phyloP scores from a whole-genome alignment of 2,329 filamentous ascomycete genomes.

The Thielaviopsis ethacetica region DNA sequence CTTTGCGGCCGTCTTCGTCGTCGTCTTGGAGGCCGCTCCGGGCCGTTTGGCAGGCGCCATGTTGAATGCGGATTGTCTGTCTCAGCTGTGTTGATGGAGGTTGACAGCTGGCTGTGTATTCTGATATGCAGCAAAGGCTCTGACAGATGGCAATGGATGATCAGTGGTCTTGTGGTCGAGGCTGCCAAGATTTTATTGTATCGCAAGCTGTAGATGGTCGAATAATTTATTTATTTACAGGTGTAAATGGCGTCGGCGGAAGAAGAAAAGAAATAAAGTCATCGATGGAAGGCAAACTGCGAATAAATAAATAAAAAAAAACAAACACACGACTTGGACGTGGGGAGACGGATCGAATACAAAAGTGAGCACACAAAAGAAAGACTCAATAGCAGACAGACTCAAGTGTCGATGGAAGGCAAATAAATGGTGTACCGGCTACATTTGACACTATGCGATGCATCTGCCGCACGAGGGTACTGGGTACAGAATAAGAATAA shows the following conservation, averaged over 20 bases:
- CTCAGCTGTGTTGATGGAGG: too few species aligned
- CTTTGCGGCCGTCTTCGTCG: not conserved
- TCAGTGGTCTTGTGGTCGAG: not conserved
- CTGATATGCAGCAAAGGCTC: too few species aligned
- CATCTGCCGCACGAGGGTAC: not conserved
- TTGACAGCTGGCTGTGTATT: not conserved
- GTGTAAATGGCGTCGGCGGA: not conserved
- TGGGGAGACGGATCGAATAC: too few species aligned
- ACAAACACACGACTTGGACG: not conserved
- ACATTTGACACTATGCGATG: not conserved
- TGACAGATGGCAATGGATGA: not conserved
- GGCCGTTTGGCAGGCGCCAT: slow-evolving; percentile 1
- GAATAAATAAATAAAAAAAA: too few species aligned
- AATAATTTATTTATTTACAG: not conserved
- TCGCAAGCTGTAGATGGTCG: not conserved
- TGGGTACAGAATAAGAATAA: not conserved
- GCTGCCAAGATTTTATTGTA: not conserved
- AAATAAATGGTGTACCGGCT: not conserved
- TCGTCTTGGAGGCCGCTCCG: not conserved
- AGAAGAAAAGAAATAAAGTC: too few species aligned
- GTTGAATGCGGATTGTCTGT: not conserved
- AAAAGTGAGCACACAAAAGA: too few species aligned
- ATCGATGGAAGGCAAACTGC: too few species aligned
- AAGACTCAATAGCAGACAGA: not conserved
- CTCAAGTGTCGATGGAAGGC: not conserved